Percentiles rank a stretch among this genome's conserved stretches.
These are phyloP conservation scores for Penicillium silybi DNA, from an alignment of 495 filamentous ascomycete species.

Conservation along the genomic window DNA sequence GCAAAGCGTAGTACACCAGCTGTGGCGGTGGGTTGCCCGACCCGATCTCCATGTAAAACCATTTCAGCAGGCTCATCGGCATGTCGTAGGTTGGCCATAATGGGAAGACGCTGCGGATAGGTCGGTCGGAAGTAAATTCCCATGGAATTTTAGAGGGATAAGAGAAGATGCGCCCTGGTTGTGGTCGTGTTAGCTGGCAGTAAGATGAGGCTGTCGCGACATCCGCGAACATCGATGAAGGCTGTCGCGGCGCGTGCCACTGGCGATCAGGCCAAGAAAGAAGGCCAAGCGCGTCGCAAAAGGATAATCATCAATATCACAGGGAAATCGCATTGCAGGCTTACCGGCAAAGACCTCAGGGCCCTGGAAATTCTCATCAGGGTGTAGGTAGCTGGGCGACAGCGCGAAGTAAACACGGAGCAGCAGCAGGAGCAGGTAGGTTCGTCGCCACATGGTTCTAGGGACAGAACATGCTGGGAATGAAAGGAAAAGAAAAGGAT, in stretches of 20 bases:
- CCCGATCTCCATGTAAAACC: slow-evolving; percentile 69
- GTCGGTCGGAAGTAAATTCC: slow-evolving; percentile 85
- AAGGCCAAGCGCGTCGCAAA: not conserved
- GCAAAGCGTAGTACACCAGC: slow-evolving; percentile 81
- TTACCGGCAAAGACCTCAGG: slow-evolving; percentile 95
- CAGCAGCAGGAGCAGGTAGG: slow-evolving; percentile 76
- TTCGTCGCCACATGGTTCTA: slow-evolving; percentile 79
- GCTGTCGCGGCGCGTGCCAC: slow-evolving; percentile 4
- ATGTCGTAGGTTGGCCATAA: slow-evolving; percentile 91
- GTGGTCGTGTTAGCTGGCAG: not conserved
- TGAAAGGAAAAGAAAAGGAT: slow-evolving; percentile 1
- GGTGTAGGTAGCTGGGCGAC: slow-evolving; percentile 93
- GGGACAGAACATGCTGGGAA: slow-evolving; percentile 19
- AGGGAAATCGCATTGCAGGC: slow-evolving; percentile 23
- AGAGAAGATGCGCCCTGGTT: slow-evolving; percentile 79
- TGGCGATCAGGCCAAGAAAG: not conserved
- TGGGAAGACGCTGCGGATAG: slow-evolving; percentile 92
- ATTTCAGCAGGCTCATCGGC: slow-evolving; percentile 85
- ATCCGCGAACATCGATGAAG: not conserved
- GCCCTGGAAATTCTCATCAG: slow-evolving; percentile 97
- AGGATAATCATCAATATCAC: not conserved
- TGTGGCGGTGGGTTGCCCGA: slow-evolving; percentile 56
- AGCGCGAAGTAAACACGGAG: slow-evolving; percentile 93
- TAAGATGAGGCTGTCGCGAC: not conserved
- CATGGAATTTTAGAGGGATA: slow-evolving; percentile 84